A percentile compares a stretch with the other conserved stretches of the same genome.
These are phyloP conservation scores for Panaeolus cyanescens DNA, from an alignment of 768 basidiomycete genomes.

Conservation along the genomic window DNA sequence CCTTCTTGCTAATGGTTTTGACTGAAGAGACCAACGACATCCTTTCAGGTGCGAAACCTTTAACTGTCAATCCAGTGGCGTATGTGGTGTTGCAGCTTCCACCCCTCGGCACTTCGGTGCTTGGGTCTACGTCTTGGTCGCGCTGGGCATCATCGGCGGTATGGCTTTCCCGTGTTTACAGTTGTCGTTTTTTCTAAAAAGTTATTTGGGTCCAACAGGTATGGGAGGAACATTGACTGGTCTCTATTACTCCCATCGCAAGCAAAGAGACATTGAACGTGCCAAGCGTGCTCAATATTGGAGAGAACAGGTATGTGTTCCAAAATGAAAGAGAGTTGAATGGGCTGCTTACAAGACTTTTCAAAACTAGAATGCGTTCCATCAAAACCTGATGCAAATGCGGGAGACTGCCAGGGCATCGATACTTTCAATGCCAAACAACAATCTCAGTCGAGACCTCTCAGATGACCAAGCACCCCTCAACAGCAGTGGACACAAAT, in stretches of 20 bases:
- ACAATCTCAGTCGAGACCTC: conserved; percentile 43
- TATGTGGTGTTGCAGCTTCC: conserved; percentile 65
- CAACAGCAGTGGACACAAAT: conserved; percentile 47
- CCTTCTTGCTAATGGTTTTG: background rate
- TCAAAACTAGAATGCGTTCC: conserved; percentile 75
- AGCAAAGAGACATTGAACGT: conserved; percentile 73
- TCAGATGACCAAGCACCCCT: conserved; percentile 61
- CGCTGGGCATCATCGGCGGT: conserved; percentile 74
- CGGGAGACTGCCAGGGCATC: conserved; percentile 72
- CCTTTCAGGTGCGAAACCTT: conserved; percentile 65
- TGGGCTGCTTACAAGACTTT: conserved; percentile 1
- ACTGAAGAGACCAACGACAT: background rate
- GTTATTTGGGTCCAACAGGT: conserved; percentile 44
- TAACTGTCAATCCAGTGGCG: conserved; percentile 65
- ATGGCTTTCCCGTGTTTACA: conserved; percentile 21
- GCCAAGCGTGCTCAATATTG: conserved; percentile 88
- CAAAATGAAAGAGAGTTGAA: background rate
- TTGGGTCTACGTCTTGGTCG: conserved; percentile 77
- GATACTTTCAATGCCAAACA: conserved; percentile 54
- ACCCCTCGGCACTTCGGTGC: conserved; percentile 60
- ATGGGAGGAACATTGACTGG: conserved; percentile 72
- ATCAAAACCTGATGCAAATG: conserved; percentile 80
- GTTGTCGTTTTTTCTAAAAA: background rate
- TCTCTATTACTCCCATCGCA: conserved; percentile 71
- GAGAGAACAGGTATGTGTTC: conserved; percentile 72